Evolutionary conservation across 139 green algal species (phyloP), one percentile per base, ranked within the genome.

Genomic region (Medakamo hakoo): DNA sequence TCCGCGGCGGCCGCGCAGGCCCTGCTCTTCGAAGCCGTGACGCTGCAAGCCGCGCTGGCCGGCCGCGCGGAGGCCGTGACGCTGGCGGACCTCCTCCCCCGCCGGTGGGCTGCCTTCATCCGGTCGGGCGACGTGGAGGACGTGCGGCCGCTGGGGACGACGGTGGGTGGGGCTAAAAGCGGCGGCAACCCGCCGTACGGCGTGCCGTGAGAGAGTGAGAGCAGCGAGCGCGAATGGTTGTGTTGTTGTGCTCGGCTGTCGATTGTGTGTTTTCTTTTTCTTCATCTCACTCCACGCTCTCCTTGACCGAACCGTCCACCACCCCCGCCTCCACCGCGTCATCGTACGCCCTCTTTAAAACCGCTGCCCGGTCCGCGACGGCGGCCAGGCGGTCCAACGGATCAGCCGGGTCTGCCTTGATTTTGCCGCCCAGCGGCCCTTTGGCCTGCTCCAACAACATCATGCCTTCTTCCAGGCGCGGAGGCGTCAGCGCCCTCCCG

Each of bases 101-200:
- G 69, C n/a, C 71, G 86, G 58, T 97, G 87, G 87, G 73, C 78
- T 9, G 75, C 87, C 58, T 95, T 94, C 71, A 85, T 97, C 55
- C 80, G 88, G 27, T 87, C 84, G 64, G 76, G 68, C 4, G 78
- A 82, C 49, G 74, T 83, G 28, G 81, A 88, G 1, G 74, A 87
- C 2, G 75, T 93, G 3, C 63, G 67, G 29, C 64, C 66, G 27
- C 65, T 83, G 27, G 74, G 75, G 30, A 60, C 62, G 22, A 63
- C 9, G 40, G 40, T 16, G 40, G 9, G 9, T 9, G 40, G 40
- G 40, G 40, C n/a, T n/a, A n/a, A n/a, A n/a, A n/a, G n/a, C n/a
- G n/a, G n/a, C n/a, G 9, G 40, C 9, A 9, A 16, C 40, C 40
- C 40, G 16, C 9, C 40, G 9, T 52, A 16, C 40, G 9, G 40